Evolutionary conservation across 371 early-diverging fungal species (phyloP).

Genomic region (Mucor velutinosus): DNA sequence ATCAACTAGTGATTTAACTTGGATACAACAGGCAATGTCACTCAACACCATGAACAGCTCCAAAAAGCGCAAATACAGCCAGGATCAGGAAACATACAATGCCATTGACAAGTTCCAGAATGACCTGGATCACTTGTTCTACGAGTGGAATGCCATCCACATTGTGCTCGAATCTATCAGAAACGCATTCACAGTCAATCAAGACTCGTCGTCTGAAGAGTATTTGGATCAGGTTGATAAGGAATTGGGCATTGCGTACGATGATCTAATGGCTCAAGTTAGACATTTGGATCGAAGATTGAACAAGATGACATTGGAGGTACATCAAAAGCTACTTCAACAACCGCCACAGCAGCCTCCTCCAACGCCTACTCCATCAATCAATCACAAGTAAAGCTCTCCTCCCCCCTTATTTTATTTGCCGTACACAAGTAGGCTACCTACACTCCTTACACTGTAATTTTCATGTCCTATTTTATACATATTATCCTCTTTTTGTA

Average conservation of each 20-base stretch:
- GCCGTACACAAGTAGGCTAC: no score
- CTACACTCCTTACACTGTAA: neutral
- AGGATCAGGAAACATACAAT: neutral
- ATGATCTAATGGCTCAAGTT: constrained; percentile 26
- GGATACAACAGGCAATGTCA: neutral
- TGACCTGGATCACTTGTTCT: constrained; percentile 14
- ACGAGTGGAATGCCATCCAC: constrained; percentile 21
- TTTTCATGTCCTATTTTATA: neutral
- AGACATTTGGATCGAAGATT: constrained; percentile 22
- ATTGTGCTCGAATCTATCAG: constrained; percentile 17
- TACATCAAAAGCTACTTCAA: constrained; percentile 8
- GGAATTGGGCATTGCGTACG: constrained; percentile 23
- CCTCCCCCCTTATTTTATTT: neutral
- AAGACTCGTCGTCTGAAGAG: constrained; percentile 18
- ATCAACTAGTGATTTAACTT: constrained; percentile 5
- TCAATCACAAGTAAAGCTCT: neutral
- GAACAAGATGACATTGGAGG: constrained; percentile 20
- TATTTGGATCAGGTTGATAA: constrained; percentile 21
- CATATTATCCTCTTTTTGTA: neutral
- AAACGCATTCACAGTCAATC: constrained; percentile 17
- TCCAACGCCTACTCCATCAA: constrained; percentile 1
- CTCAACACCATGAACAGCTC: neutral
- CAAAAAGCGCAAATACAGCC: neutral
- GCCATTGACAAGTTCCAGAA: constrained; percentile 13
- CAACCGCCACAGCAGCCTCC: neutral